These are phyloP conservation scores for Crotalaria pallida DNA, from an alignment of 306 rosid genomes.

Conservation along the genomic window DNA sequence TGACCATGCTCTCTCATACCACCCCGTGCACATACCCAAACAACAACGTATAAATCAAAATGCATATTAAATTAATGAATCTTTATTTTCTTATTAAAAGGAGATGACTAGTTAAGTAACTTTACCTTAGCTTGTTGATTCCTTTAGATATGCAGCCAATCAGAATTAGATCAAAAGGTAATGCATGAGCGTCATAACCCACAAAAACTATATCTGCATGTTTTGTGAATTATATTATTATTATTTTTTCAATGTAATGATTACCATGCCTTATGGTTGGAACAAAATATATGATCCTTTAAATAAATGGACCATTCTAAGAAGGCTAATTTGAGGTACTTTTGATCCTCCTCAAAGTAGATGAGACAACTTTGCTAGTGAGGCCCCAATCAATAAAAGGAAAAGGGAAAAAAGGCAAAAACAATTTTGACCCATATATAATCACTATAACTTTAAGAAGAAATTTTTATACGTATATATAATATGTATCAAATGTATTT, in stretches of 20 bases:
- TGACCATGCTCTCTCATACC: not conserved
- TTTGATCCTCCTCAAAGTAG: constrained; percentile 59
- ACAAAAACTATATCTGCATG: constrained; percentile 21
- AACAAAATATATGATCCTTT: constrained; percentile 34
- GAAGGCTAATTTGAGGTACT: constrained; percentile 47
- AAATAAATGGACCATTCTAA: constrained; percentile 46
- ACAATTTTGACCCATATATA: constrained; percentile 70
- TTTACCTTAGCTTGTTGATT: constrained; percentile 23
- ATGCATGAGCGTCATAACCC: constrained; percentile 31
- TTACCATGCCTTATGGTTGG: constrained; percentile 34
- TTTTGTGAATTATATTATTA: constrained; percentile 21
- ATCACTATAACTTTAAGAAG: constrained; percentile 50
- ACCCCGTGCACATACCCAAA: not conserved
- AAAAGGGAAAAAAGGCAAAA: constrained; percentile 39
- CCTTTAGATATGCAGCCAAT: constrained; percentile 30
- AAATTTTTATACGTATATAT: not conserved
- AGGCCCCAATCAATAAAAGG: constrained; percentile 59
- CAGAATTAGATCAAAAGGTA: constrained; percentile 21
- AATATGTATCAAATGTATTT: not conserved
- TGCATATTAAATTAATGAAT: not conserved
- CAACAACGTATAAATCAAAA: not conserved
- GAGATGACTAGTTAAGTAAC: not conserved
- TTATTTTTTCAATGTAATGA: constrained; percentile 39
- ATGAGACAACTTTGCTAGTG: constrained; percentile 71
- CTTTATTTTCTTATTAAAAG: not conserved